Conservation (phyloP, 2,329 filamentous ascomycete species). For the Capronia americana region DNA sequence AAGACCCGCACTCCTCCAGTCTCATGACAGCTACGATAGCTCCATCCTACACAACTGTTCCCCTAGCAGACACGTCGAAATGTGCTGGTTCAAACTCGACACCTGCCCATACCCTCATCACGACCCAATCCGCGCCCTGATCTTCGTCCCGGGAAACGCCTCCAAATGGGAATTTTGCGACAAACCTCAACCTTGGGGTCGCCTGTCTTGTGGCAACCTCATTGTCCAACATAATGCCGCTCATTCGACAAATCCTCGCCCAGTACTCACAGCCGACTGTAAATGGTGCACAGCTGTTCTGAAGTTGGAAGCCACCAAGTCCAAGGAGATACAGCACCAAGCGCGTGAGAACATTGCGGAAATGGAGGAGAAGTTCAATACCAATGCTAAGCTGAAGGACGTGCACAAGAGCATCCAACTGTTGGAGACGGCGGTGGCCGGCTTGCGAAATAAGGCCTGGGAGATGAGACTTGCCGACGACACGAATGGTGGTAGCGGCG, state of each 20-base stretch:
- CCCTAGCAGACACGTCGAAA: constrained; percentile 8
- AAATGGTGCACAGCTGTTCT: constrained; percentile 30
- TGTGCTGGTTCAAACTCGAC: constrained; percentile 32
- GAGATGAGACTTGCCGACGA: background rate
- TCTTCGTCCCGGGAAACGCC: constrained; percentile 28
- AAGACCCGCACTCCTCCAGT: background rate
- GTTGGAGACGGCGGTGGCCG: background rate
- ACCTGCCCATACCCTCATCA: constrained; percentile 33
- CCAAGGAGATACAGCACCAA: constrained; percentile 29
- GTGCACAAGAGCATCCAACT: background rate
- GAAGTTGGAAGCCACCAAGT: constrained; percentile 31
- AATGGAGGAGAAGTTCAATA: constrained; percentile 16
- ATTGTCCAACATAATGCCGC: constrained; percentile 25
- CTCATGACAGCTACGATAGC: background rate
- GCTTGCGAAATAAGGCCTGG: background rate
- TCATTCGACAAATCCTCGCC: background rate
- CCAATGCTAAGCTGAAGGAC: background rate
- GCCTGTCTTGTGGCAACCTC: constrained; percentile 32
- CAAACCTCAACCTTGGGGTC: constrained; percentile 31
- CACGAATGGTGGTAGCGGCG: background rate
- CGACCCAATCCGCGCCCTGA: constrained; percentile 29
- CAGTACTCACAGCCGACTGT: constrained; percentile 12
- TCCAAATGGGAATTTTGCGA: constrained; percentile 27
- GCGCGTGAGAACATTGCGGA: constrained; percentile 23
- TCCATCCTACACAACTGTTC: background rate